Evolutionary conservation across 1,284 basidiomycete genomes (phyloP), one percentile per base, ranked within the genome.

Genomic region (Trichosporon coremiiforme): DNA sequence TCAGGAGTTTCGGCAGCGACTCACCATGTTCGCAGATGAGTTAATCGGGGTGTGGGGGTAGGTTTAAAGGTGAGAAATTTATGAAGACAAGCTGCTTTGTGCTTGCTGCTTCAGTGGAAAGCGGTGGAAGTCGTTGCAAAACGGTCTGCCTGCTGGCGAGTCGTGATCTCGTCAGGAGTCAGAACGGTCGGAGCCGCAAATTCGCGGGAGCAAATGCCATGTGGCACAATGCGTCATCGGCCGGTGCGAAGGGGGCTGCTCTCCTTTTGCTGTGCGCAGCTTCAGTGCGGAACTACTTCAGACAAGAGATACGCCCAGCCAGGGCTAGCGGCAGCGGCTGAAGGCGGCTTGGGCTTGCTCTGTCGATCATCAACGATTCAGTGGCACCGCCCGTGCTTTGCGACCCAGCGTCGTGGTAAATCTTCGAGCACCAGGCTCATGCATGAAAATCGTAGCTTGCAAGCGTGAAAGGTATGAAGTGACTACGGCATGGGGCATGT

Each of bases 361-460:
- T 22, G 50, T 53, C 50, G 50, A 53, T 53, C 50, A 53, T 17
- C n/a, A 6, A 53, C 9, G 20, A 22, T 17, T 53, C 50, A 53
- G 50, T 53, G 50, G 50, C 50, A 53, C n/a, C n/a, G n/a, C n/a
- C n/a, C n/a, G n/a, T n/a, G n/a, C n/a, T n/a, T n/a, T n/a, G n/a
- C n/a, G n/a, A n/a, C n/a, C n/a, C n/a, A n/a, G n/a, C n/a, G n/a
- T 25, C 50, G 50, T 53, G 50, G 20, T 53, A 22, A n/a, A n/a
- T n/a, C n/a, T n/a, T n/a, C n/a, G 57, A 62, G 57, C 57, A 35
- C 57, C 57, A 62, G 57, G 57, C 57, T 62, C 57, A 62, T 62
- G 31, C 57, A 62, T 62, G 57, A 62, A 62, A 35, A 35, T 17
- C 57, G 57, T 62, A 33, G 57, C 57, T 62, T 62, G 57, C 29